phyloP scores from a whole-genome alignment of 2,329 filamentous ascomycete species.

The Diaporthe sp. region DNA sequence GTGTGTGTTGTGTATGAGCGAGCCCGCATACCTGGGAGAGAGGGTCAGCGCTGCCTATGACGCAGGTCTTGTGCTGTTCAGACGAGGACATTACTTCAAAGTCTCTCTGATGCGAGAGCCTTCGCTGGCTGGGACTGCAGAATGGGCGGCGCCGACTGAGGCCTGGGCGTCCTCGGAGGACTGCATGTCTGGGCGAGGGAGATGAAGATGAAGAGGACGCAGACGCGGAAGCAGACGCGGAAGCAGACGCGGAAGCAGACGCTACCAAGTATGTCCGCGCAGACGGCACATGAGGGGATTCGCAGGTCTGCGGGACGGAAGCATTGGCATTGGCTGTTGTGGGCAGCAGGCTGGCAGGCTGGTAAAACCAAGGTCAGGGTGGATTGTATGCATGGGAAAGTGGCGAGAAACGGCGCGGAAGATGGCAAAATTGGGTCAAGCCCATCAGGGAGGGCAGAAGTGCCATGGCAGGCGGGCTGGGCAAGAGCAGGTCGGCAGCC shows the following conservation, averaged over 20 bases:
- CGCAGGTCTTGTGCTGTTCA: neutral
- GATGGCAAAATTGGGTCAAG: neutral
- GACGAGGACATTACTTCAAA: slow-evolving; percentile 18
- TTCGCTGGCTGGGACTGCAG: neutral
- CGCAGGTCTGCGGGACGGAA: neutral
- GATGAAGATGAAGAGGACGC: no score
- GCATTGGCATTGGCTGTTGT: neutral
- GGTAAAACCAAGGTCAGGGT: neutral
- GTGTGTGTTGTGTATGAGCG: neutral
- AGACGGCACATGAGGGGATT: neutral
- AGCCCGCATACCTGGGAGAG: slow-evolving; percentile 2
- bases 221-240: no score
- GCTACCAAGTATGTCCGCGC: neutral
- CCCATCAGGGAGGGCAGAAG: neutral
- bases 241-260: no score
- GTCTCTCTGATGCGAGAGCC: slow-evolving; percentile 19
- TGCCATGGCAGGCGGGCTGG: neutral
- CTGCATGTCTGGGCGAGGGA: neutral
- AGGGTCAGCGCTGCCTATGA: neutral
- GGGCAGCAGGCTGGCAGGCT: neutral
- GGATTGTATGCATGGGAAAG: slow-evolving; percentile 7
- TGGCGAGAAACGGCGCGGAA: neutral
- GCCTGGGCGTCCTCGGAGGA: neutral
- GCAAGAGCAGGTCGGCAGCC: neutral
- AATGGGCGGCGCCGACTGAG: neutral